A percentile compares a stretch with the other conserved stretches of the same genome.
Evolutionary conservation across 2,329 filamentous ascomycete genomes (phyloP).

Genomic region (Alternaria burnsii): DNA sequence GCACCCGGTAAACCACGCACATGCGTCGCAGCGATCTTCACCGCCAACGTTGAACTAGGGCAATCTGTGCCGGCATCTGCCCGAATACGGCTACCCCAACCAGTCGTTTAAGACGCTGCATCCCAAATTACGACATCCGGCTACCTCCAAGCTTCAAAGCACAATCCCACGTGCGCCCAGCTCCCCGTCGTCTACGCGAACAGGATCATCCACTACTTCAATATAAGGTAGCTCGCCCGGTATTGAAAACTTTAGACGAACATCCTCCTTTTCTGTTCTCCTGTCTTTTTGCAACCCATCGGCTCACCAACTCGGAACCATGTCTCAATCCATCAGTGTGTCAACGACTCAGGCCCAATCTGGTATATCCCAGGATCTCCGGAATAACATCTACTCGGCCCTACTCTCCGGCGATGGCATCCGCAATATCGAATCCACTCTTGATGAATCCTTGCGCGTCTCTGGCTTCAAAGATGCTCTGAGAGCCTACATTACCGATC

Average conservation of each 20-base stretch:
- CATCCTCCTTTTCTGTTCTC: neutral
- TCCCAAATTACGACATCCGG: slow-evolving; percentile 17
- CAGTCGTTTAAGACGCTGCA: slow-evolving; percentile 10
- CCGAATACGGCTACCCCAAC: slow-evolving; percentile 18
- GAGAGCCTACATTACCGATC: slow-evolving; percentile 61
- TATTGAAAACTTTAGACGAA: slow-evolving; percentile 8
- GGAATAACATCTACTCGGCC: slow-evolving; percentile 55
- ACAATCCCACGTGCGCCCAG: slow-evolving; percentile 16
- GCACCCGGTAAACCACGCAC: slow-evolving; percentile 13
- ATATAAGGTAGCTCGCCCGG: slow-evolving; percentile 15
- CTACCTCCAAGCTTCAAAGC: slow-evolving; percentile 8
- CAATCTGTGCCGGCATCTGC: slow-evolving; percentile 9
- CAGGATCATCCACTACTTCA: slow-evolving; percentile 18
- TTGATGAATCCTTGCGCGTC: slow-evolving; percentile 64
- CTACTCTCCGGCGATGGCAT: slow-evolving; percentile 61
- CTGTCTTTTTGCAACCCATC: neutral
- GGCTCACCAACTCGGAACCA: neutral
- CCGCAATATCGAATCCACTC: slow-evolving; percentile 63
- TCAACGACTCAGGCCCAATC: slow-evolving; percentile 52
- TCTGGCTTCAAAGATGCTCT: slow-evolving; percentile 68
- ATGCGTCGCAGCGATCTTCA: slow-evolving; percentile 18
- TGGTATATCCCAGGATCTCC: slow-evolving; percentile 50
- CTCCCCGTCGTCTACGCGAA: slow-evolving; percentile 12
- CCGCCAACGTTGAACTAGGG: slow-evolving; percentile 17
- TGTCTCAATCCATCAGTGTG: slow-evolving; percentile 32